phyloP scores from a whole-genome alignment of 73 alveolate genomes.

The Diophrys appendiculata region DNA sequence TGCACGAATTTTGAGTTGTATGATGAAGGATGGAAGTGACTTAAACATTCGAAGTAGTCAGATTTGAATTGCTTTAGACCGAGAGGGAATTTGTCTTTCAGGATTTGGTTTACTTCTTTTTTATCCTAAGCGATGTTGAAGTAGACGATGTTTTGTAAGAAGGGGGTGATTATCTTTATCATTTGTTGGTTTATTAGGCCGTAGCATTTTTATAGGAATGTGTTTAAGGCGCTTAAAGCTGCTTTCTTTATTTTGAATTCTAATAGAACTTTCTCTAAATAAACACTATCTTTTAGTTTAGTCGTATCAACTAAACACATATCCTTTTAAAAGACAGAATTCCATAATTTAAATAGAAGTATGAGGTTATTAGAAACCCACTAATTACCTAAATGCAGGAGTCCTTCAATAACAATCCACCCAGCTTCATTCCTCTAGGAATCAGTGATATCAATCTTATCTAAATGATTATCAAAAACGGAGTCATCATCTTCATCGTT shows the following conservation, averaged over 20 bases:
- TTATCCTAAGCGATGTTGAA: slow-evolving; percentile 52
- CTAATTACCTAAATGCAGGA: slow-evolving; percentile 47
- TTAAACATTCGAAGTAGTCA: slow-evolving; percentile 50
- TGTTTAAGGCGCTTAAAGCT: slow-evolving; percentile 45
- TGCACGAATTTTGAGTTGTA: slow-evolving; percentile 53
- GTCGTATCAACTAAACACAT: slow-evolving; percentile 47
- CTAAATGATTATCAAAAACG: slow-evolving; percentile 22
- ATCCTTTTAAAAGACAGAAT: slow-evolving; percentile 61
- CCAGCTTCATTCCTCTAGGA: slow-evolving; percentile 69
- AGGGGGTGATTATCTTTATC: slow-evolving; percentile 37
- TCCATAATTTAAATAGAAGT: slow-evolving; percentile 46
- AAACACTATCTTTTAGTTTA: slow-evolving; percentile 24
- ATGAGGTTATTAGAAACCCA: slow-evolving; percentile 55
- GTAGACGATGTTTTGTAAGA: slow-evolving; percentile 23
- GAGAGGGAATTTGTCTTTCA: slow-evolving; percentile 19
- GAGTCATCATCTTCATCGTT: slow-evolving; percentile 50
- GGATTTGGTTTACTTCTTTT: slow-evolving; percentile 24
- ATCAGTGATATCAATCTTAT: slow-evolving; percentile 33
- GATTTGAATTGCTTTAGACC: slow-evolving; percentile 25
- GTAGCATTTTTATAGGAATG: slow-evolving; percentile 37
- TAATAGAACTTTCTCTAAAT: slow-evolving; percentile 41
- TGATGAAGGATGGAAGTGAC: slow-evolving; percentile 46
- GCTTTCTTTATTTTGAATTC: slow-evolving; percentile 62
- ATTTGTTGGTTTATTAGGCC: slow-evolving; percentile 43
- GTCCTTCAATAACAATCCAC: slow-evolving; percentile 63